Percentiles rank a stretch among this genome's conserved stretches.
Conservation (phyloP, 805 yeast genomes). For the Suhomyces sp. region DNA sequence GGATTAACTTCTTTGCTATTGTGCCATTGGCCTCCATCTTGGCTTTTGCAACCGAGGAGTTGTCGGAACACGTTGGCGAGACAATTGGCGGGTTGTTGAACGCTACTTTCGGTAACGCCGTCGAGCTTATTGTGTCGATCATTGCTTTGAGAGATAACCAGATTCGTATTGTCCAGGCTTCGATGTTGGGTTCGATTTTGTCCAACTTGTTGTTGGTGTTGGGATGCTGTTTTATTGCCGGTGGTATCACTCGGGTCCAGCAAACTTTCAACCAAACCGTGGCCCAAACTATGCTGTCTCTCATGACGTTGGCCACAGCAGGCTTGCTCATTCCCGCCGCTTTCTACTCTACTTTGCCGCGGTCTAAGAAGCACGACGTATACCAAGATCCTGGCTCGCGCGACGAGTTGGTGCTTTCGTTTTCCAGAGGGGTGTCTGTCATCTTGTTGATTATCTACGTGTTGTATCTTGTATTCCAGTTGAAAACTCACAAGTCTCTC, state of each 20-base stretch:
- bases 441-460: constrained; percentile 74
- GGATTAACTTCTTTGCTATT: constrained; percentile 82
- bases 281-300: constrained; percentile 95
- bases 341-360: constrained; percentile 76
- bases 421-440: constrained; percentile 84
- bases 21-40: constrained; percentile 88
- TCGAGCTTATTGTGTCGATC: constrained; percentile 89
- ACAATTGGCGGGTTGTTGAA: constrained; percentile 91
- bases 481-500: constrained; percentile 75
- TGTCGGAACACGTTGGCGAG: constrained; percentile 83
- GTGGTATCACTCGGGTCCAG: constrained; percentile 82
- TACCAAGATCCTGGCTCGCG: constrained; percentile 39
- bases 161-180: constrained; percentile 91
- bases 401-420: constrained; percentile 55
- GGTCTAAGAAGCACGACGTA: constrained; percentile 34
- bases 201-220: constrained; percentile 85
- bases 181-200: constrained; percentile 92
- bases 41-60: constrained; percentile 91
- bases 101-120: constrained; percentile 98
- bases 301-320: constrained; percentile 86
- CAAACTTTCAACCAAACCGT: constrained; percentile 93
- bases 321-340: constrained; percentile 95
- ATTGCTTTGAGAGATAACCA: constrained; percentile 86
- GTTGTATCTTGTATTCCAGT: constrained; percentile 80
- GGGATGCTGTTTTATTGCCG: constrained; percentile 93